Evolutionary conservation across 2,329 filamentous ascomycete genomes (phyloP).

Genomic region (Tolypocladium amazonense): DNA sequence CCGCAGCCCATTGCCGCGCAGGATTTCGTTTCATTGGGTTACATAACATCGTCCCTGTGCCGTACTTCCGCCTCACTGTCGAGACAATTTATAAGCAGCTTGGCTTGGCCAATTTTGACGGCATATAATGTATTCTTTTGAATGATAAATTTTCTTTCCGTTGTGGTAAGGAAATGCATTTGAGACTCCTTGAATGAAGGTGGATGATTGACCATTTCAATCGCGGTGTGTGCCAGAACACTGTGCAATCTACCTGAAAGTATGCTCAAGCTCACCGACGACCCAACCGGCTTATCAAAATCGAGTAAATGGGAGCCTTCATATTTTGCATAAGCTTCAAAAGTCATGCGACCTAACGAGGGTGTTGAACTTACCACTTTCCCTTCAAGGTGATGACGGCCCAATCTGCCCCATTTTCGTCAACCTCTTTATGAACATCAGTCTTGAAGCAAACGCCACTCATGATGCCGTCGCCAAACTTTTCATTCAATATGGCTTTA

Average conservation of each 20-base stretch:
- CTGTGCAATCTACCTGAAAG: neutral
- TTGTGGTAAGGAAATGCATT: no score
- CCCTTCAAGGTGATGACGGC: slow-evolving; percentile 74
- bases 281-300: neutral
- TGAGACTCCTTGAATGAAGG: no score
- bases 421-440: slow-evolving; percentile 87
- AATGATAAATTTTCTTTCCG: no score
- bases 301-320: neutral
- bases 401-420: slow-evolving; percentile 72
- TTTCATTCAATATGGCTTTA: slow-evolving; percentile 92
- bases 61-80: neutral
- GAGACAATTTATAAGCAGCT: no score
- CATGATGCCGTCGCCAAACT: slow-evolving; percentile 93
- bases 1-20: neutral
- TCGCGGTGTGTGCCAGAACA: neutral
- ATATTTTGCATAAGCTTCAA: neutral
- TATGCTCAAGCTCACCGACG: neutral
- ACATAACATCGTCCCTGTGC: neutral
- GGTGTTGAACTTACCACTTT: slow-evolving; percentile 55
- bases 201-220: neutral
- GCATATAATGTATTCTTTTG: neutral
- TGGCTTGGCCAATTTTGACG: neutral
- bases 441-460: slow-evolving; percentile 87
- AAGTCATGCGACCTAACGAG: neutral
- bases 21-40: neutral